These are phyloP conservation scores for Wallacemonas rigidus DNA, from an alignment of 208 protist species.

Conservation along the genomic window DNA sequence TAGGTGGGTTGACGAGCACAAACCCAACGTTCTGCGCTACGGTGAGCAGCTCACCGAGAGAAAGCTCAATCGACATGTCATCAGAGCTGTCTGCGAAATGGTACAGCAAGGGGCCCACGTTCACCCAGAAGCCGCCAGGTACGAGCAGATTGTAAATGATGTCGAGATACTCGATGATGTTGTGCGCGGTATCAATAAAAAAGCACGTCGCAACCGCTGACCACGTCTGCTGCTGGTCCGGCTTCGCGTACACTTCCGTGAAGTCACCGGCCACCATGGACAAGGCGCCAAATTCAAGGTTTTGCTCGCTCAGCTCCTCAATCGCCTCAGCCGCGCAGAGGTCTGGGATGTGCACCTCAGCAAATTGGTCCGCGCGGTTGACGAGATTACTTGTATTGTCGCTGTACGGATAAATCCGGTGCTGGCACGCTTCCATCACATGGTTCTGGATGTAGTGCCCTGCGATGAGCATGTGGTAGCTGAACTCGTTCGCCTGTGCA, in stretches of 20 bases:
- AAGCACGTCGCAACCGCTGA: conserved; percentile 95
- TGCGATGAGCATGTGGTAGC: conserved; percentile 97
- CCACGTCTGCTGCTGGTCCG: conserved; percentile 81
- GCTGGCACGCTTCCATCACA: conserved; percentile 70
- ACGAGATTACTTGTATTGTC: conserved; percentile 93
- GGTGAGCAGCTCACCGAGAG: conserved; percentile 82
- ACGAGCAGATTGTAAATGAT: conserved; percentile 91
- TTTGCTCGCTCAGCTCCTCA: conserved; percentile 58
- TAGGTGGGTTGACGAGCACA: conserved; percentile 56
- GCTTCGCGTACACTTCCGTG: conserved; percentile 94
- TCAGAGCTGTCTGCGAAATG: conserved; percentile 93
- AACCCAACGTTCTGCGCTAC: conserved; percentile 87
- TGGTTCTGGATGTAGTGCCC: conserved; percentile 97
- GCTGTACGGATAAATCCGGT: conserved; percentile 92
- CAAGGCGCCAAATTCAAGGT: conserved; percentile 78
- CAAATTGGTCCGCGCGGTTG: conserved; percentile 87
- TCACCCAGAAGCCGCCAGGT: conserved; percentile 95
- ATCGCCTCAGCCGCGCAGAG: conserved; percentile 83
- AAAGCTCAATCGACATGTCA: conserved; percentile 91
- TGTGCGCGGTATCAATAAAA: conserved; percentile 98
- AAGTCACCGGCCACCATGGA: conserved; percentile 98
- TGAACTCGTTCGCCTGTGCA: conserved; percentile 97
- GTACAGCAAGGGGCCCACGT: conserved; percentile 96
- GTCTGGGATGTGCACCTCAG: conserved; percentile 91
- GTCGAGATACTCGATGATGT: conserved; percentile 96